Evolutionary conservation across 2,329 filamentous ascomycete genomes (phyloP).

Genomic region (Corniculantispora saksenae): DNA sequence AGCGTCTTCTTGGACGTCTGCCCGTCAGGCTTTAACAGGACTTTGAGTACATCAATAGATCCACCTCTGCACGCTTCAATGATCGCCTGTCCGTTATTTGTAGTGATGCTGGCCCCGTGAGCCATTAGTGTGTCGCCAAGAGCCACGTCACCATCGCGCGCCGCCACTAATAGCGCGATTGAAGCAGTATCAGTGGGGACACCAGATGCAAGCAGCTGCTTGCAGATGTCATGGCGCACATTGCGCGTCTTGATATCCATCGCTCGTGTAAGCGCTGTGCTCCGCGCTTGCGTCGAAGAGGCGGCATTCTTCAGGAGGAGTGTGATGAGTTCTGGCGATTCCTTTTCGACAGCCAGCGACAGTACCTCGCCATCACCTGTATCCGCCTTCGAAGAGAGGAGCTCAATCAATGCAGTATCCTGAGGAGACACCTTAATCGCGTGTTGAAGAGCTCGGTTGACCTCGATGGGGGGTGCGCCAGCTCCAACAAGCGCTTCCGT

Average conservation of each 20-base stretch:
- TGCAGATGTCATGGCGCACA: slow-evolving; percentile 45
- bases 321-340: slow-evolving; percentile 46
- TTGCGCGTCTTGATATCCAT: slow-evolving; percentile 43
- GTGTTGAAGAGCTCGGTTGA: slow-evolving; percentile 53
- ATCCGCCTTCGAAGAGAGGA: slow-evolving; percentile 49
- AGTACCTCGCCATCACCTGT: slow-evolving; percentile 53
- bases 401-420: slow-evolving; percentile 50
- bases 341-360: slow-evolving; percentile 45
- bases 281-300: slow-evolving; percentile 40
- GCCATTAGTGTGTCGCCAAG: slow-evolving; percentile 53
- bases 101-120: slow-evolving; percentile 53
- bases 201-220: slow-evolving; percentile 47
- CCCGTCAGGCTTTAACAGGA: slow-evolving; percentile 47
- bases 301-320: slow-evolving; percentile 42
- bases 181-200: slow-evolving; percentile 48
- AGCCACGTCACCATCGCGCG: slow-evolving; percentile 53
- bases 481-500: slow-evolving; percentile 51
- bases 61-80: slow-evolving; percentile 56
- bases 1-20: slow-evolving; percentile 45
- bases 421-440: slow-evolving; percentile 48
- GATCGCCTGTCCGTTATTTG: slow-evolving; percentile 54
- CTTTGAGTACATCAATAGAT: slow-evolving; percentile 48
- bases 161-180: slow-evolving; percentile 51
- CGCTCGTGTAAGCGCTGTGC: slow-evolving; percentile 45
- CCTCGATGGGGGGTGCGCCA: slow-evolving; percentile 49